A percentile compares a stretch with the other conserved stretches of the same genome.
Evolutionary conservation across 352 stramenopile species (phyloP).

Genomic region (Aphanomyces stellatus): DNA sequence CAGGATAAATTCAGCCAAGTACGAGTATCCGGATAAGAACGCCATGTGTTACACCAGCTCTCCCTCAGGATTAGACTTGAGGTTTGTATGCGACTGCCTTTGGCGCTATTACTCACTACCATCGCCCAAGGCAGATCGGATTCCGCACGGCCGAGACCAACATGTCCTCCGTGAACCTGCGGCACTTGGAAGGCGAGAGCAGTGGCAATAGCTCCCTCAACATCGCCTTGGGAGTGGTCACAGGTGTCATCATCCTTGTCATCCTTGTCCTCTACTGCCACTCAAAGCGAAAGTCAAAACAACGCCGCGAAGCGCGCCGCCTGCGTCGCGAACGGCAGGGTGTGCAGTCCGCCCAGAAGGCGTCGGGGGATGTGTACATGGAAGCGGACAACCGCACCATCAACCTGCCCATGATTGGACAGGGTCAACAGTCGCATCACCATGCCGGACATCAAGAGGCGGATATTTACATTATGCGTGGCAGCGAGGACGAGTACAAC

Average conservation of each 20-base stretch:
- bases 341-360: not conserved
- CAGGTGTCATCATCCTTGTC: constrained; percentile 12
- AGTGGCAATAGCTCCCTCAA: constrained; percentile 3
- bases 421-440: not conserved
- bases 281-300: constrained; percentile 6
- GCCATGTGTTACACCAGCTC: not conserved
- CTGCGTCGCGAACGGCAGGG: constrained; percentile 4
- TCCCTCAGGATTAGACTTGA: not conserved
- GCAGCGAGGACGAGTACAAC: not conserved
- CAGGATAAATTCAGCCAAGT: not conserved
- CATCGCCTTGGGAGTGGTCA: constrained; percentile 8
- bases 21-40: too few species aligned
- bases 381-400: constrained; percentile 16
- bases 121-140: not conserved
- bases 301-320: constrained; percentile 3
- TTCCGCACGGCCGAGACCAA: not conserved
- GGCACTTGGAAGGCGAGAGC: not conserved
- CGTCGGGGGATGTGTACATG: constrained; percentile 9
- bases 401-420: constrained; percentile 16
- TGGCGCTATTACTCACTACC: not conserved
- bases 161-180: not conserved
- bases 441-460: not conserved
- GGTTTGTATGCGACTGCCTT: not conserved
- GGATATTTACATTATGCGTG: constrained; percentile 16
- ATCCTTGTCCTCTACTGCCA: constrained; percentile 13